Evolutionary conservation across 768 basidiomycete genomes (phyloP).

Genomic region (Tulasnella sp.): DNA sequence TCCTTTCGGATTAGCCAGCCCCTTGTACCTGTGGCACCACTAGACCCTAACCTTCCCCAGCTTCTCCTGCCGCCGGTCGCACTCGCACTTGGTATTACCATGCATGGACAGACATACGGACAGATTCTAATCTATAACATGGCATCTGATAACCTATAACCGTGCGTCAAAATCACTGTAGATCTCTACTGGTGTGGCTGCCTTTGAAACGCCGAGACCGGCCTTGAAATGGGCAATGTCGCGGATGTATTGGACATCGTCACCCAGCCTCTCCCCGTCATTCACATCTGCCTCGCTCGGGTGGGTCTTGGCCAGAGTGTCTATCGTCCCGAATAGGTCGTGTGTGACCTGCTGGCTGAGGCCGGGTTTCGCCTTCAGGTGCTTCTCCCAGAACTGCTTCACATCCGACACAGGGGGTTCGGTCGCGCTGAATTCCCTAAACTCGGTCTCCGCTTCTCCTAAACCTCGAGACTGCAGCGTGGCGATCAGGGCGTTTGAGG

Average conservation of each 20-base stretch:
- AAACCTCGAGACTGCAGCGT: conserved; percentile 38
- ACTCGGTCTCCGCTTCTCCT: conserved; percentile 38
- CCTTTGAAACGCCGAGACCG: conserved; percentile 39
- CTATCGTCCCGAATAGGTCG: conserved; percentile 42
- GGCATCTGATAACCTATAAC: neutral
- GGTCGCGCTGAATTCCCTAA: conserved; percentile 39
- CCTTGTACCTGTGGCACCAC: neutral
- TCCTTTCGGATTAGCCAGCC: neutral
- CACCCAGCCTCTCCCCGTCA: conserved; percentile 31
- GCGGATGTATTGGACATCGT: conserved; percentile 47
- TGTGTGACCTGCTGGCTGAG: conserved; percentile 33
- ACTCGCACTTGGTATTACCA: no score
- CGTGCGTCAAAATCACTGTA: conserved; percentile 16
- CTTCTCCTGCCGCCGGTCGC: neutral
- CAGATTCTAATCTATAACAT: no score
- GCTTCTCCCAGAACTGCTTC: conserved; percentile 45
- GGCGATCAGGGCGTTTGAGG: conserved; percentile 48
- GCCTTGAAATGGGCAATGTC: conserved; percentile 57
- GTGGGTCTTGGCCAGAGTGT: conserved; percentile 42
- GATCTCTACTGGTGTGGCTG: conserved; percentile 46
- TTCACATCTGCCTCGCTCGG: conserved; percentile 28
- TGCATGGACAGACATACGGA: neutral
- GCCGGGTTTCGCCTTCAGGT: conserved; percentile 23
- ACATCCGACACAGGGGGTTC: conserved; percentile 51
- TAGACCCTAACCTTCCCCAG: neutral